Percentiles rank a stretch among this genome's conserved stretches.
Conservation (phyloP, 805 yeast genomes). For the Pichia cephalocereana region DNA sequence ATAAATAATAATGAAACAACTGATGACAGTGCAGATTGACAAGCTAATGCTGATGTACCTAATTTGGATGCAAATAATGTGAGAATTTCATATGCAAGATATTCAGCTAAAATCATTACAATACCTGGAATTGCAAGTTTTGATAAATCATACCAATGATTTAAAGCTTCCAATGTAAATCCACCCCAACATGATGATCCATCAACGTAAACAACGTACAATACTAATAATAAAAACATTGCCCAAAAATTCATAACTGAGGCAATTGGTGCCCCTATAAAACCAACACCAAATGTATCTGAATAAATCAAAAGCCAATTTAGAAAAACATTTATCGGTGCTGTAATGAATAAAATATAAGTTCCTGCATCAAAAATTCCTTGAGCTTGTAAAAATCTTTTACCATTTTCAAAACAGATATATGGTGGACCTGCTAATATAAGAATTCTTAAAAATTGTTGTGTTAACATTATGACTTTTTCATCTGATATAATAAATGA, state of each 20-base stretch:
- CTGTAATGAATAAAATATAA: conserved; percentile 53
- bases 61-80: conserved; percentile 44
- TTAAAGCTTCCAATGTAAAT: conserved; percentile 25
- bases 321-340: conserved; percentile 59
- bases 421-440: conserved; percentile 68
- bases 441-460: conserved; percentile 45
- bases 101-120: conserved; percentile 47
- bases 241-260: conserved; percentile 64
- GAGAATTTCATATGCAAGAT: conserved; percentile 48
- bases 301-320: conserved; percentile 65
- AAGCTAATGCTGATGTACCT: conserved; percentile 45
- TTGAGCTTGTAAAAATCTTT: conserved; percentile 68
- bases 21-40: conserved; percentile 47
- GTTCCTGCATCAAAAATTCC: conserved; percentile 77
- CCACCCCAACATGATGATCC: conserved; percentile 72
- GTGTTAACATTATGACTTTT: conserved; percentile 43
- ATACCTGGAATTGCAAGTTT: conserved; percentile 44
- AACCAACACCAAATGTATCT: conserved; percentile 49
- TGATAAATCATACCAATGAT: conserved; percentile 32
- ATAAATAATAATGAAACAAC: conserved; percentile 43
- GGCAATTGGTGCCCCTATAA: conserved; percentile 67
- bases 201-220: conserved; percentile 49
- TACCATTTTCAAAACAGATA: conserved; percentile 60
- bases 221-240: conserved; percentile 47
- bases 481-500: conserved; percentile 36